Evolutionary conservation across 192 early-diverging fungal species (phyloP), one percentile per base, ranked within the genome.

Genomic region (Backusella luteola): DNA sequence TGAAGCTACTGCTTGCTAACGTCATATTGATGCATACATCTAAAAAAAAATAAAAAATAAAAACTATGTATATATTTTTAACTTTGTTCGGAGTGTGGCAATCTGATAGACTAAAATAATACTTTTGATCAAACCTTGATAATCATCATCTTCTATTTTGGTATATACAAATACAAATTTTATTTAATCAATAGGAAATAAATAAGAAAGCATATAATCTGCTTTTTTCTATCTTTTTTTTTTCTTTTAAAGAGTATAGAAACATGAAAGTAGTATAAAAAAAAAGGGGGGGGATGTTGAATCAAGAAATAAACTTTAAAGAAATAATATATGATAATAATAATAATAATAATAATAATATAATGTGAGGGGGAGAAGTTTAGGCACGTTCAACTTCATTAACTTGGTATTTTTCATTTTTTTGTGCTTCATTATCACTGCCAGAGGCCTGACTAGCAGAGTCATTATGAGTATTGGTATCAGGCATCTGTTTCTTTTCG

Each of bases 131-230:
- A 49, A 49, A 49, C 46, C 6, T n/a, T 49, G 46, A 49, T 49
- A 15, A 19, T n/a, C 6, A 6, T 49, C 5, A 6, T n/a, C 4
- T 17, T 49, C 26, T 17, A 67, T 34, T 67, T 35, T 34, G 4
- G 67, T 67, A 67, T 67, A 67, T 67, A 67, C 67, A 67, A 67
- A 66, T 67, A 67, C 34, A 35, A 34, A 38, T 32, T 67, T 67
- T 67, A 35, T 66, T 49, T 49, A 49, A 49, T 19, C 19, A 49
- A 49, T 49, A 49, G 46, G 46, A 49, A 49, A 49, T 49, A 49
- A 49, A 49, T 49, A 49, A 49, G 46, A n/a, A 32, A 49, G 46
- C 46, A 49, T 0, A 49, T 49, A 4, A n/a, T 49, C 46, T 49
- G 46, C 46, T 49, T 49, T 49, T 49, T 19, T 49, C 7, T 15